A percentile compares a stretch with the other conserved stretches of the same genome.
Evolutionary conservation across 2,329 filamentous ascomycete genomes (phyloP).

Genomic region (Scytalidium sp.): DNA sequence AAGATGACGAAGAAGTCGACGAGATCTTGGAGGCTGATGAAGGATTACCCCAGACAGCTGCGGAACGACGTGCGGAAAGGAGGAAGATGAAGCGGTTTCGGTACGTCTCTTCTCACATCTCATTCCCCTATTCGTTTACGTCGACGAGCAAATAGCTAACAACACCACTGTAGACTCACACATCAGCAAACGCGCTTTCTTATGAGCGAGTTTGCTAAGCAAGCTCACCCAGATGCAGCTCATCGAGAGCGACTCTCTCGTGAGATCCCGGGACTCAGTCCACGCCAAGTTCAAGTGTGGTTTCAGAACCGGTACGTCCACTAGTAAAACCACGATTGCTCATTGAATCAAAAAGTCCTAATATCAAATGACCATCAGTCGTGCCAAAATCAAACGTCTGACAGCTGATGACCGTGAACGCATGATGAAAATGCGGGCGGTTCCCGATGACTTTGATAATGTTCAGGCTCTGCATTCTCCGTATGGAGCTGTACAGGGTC

Average conservation of each 20-base stretch:
- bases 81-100: constrained; percentile 78
- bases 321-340: too few species aligned
- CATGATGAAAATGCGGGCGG: constrained; percentile 70
- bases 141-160: constrained; percentile 30
- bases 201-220: constrained; percentile 95
- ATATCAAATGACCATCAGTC: constrained; percentile 37
- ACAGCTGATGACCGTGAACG: constrained; percentile 68
- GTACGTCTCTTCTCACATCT: constrained; percentile 41
- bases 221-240: constrained; percentile 89
- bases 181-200: constrained; percentile 97
- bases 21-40: constrained; percentile 49
- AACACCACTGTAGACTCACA: constrained; percentile 61
- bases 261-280: constrained; percentile 88
- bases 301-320: constrained; percentile 94
- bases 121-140: neutral
- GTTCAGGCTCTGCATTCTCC: constrained; percentile 66
- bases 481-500: constrained; percentile 50
- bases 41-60: constrained; percentile 48
- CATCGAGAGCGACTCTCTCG: constrained; percentile 83
- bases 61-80: constrained; percentile 54
- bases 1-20: constrained; percentile 48
- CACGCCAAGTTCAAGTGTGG: constrained; percentile 95
- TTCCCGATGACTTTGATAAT: constrained; percentile 69
- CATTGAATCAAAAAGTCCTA: constrained; percentile 2
- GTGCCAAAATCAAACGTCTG: constrained; percentile 69